Evolutionary conservation across 345 rosid genomes (phyloP), one percentile per base, ranked within the genome.

Genomic region (Gossypium stocksii): DNA sequence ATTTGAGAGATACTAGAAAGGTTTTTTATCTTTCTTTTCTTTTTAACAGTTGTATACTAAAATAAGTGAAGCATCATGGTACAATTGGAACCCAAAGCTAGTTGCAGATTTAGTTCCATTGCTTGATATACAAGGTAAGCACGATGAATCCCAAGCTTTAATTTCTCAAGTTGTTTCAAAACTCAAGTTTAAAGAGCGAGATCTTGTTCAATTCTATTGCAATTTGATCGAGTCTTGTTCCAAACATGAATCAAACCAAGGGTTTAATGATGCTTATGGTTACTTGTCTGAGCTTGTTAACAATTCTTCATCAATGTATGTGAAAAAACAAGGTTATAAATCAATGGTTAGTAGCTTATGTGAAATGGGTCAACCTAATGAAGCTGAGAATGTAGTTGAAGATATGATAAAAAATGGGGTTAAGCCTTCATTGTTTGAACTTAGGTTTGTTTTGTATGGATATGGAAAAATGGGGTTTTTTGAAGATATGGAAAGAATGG

Each of bases 1-100:
- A 34, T 34, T 5, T 34, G 7, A 5, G 7, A 34, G 1, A 34
- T 4, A 34, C 41, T 34, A 5, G 41, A 34, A 34, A 34, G 41
- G 7, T 6, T 34, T 1, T 29, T 34, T 34, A 34, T 34, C 7
- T 34, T 34, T 5, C 2, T 3, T 57, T 44, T 72, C 9, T 12
- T 2, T 57, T 19, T 3, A 25, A 53, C 85, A 88, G 91, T 77
- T 94, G 65, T 94, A 92, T 70, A 72, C 74, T 27, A 89, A 80
- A 76, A 88, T 94, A 13, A 81, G 77, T 59, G 81, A 92, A 83
- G 83, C 93, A 17, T 70, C 91, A 0, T 94, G 98, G 98, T 92
- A 88, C 72, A 74, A 82, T 66, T 94, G 98, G 98, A 89, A 94
- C 67, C 85, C 94, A 0, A 90, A 89, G 87, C 80, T 94, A 66